These are phyloP conservation scores for Arctostaphylos glauca DNA, from an alignment of 148 eudicot species.

Conservation along the genomic window DNA sequence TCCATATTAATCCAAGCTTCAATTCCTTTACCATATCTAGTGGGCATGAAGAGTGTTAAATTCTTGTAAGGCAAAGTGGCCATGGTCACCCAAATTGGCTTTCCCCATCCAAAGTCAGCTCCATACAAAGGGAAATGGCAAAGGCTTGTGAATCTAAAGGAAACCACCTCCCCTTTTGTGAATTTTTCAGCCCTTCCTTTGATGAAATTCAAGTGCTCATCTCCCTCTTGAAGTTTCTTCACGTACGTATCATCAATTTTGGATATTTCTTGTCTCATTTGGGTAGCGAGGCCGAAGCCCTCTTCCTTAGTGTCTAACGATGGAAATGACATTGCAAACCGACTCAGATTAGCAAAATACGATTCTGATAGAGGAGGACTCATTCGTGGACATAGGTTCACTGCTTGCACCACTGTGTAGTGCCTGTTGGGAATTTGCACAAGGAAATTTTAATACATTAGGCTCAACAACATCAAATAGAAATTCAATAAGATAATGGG, in stretches of 20 bases:
- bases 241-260: conserved; percentile 1
- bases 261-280: conserved; percentile 5
- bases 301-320: not conserved
- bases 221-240: conserved; percentile 11
- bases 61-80: conserved; percentile 1
- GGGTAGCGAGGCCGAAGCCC: not conserved
- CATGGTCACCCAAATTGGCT: conserved; percentile 24
- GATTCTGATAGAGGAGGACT: conserved; percentile 9
- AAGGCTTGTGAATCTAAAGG: conserved; percentile 17
- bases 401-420: conserved; percentile 14
- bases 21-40: not conserved
- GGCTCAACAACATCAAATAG: not conserved
- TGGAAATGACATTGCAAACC: conserved; percentile 9
- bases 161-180: conserved; percentile 5
- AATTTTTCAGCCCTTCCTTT: not conserved
- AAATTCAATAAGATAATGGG: not conserved
- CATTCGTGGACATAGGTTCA: conserved; percentile 23
- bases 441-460: not conserved
- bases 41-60: conserved; percentile 9
- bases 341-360: conserved; percentile 26
- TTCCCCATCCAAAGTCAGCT: conserved; percentile 41
- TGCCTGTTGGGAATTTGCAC: not conserved
- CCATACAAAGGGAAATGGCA: conserved; percentile 13
- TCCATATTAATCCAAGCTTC: conserved; percentile 9
- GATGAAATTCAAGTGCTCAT: conserved; percentile 1